Percentiles rank a stretch among this genome's conserved stretches.
phyloP scores from a whole-genome alignment of 768 basidiomycete species.

The Tylopilus sp. region DNA sequence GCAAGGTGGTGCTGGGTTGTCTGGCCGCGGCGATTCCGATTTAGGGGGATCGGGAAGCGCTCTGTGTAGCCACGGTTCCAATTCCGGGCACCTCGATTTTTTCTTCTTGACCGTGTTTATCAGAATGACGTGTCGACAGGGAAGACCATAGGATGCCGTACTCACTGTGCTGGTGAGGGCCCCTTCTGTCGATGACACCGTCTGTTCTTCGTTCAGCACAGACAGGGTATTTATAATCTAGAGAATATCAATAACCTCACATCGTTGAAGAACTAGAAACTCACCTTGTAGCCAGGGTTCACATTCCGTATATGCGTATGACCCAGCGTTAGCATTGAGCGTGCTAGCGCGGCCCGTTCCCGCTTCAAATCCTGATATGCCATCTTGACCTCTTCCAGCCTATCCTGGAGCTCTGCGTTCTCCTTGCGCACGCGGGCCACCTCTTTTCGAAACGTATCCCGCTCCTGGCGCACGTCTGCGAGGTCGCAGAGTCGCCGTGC shows the following conservation, averaged over 20 bases:
- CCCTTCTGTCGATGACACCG: neutral
- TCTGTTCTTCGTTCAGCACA: conserved; percentile 4
- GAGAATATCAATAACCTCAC: neutral
- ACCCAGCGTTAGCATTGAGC: neutral
- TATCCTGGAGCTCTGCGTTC: conserved; percentile 20
- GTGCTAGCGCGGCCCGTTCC: conserved; percentile 15
- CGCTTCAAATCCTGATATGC: conserved; percentile 24
- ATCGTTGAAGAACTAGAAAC: neutral
- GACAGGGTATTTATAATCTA: conserved; percentile 7
- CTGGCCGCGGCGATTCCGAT: neutral
- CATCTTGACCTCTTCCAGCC: conserved; percentile 16
- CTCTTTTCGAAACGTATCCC: conserved; percentile 24
- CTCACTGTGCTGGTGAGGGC: neutral
- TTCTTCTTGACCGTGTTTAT: conserved; percentile 13
- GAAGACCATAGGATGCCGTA: neutral
- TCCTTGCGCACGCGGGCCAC: conserved; percentile 19
- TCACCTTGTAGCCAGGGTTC: conserved; percentile 9
- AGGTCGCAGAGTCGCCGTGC: conserved; percentile 23
- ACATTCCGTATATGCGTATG: neutral
- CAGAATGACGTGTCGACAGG: neutral
- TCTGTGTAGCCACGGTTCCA: conserved; percentile 4
- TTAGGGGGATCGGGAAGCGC: conserved; percentile 10
- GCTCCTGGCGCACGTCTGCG: conserved; percentile 25
- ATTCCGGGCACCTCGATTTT: neutral
- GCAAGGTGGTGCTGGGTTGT: neutral